These are phyloP conservation scores for Colletotrichum costaricense DNA, from an alignment of 2,329 filamentous ascomycete species.

Conservation along the genomic window DNA sequence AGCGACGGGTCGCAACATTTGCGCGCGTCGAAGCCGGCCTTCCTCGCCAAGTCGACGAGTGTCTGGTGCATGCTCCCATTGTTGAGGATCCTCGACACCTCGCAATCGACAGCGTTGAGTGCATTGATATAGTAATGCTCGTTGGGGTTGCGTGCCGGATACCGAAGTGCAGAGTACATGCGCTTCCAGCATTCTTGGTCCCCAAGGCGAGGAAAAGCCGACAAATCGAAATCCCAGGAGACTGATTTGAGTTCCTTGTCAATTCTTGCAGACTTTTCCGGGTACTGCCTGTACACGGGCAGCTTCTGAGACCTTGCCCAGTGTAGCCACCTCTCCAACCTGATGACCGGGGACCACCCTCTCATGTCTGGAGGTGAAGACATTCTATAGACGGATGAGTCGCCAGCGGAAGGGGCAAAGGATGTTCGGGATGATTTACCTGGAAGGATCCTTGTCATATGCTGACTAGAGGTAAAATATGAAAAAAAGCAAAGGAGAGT, in stretches of 20 bases:
- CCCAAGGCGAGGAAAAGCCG: neutral
- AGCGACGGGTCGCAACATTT: slow-evolving; percentile 12
- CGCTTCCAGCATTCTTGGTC: neutral
- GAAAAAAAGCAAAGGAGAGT: neutral
- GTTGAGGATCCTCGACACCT: neutral
- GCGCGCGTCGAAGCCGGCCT: neutral
- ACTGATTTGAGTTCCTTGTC: neutral
- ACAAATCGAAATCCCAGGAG: neutral
- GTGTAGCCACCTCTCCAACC: neutral
- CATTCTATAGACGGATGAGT: neutral
- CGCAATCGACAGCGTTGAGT: slow-evolving; percentile 1
- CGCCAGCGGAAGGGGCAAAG: neutral
- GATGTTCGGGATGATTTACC: neutral
- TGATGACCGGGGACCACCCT: neutral
- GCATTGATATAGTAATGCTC: neutral
- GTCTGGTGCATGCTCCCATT: neutral
- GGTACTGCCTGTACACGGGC: neutral
- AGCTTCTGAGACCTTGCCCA: neutral
- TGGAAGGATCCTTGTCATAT: neutral
- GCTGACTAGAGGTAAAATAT: no score
- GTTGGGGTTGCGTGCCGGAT: no score
- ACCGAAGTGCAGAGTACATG: no score
- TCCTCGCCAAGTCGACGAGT: neutral
- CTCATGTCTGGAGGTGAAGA: neutral
- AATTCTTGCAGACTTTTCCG: no score